Evolutionary conservation across 2,329 filamentous ascomycete genomes (phyloP), one percentile per base, ranked within the genome.

Genomic region (Rugonectria rugulosa): DNA sequence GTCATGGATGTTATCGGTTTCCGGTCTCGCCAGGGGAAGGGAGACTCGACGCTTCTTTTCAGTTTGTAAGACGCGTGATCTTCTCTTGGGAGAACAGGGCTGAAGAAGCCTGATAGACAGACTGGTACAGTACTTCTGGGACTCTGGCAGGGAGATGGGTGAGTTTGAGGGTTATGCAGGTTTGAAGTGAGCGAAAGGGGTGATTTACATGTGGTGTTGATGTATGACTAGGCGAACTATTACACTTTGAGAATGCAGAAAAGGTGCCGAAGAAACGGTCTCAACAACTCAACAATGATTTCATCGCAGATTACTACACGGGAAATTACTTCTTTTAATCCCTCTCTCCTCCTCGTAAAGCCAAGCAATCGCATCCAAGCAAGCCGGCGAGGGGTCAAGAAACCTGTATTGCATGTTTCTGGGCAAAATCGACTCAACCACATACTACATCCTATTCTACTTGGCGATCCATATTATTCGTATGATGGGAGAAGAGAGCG

Each of bases 401-500:
- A 19, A 19, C 23, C 34, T 11, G 7, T n/a, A 37, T 20, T 42
- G 42, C 20, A 49, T 57, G 59, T 34, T 37, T 43, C 32, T 6
- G 24, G 45, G 37, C 24, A 61, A 53, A 62, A 65, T 65, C 53
- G 52, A 60, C 57, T 65, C 57, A 46, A 15, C 43, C 32, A 27
- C 34, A 21, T 29, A 29, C 26, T 15, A 24, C 29, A 46, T 46
- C 43, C 43, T 46, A 10, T 23, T 7, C 19, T n/a, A 20, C 43
- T 46, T 46, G 26, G 26, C 26, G 24, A 20, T 15, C n/a, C 20
- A 27, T 11, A 20, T 46, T 20, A 29, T 46, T 46, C 43, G 43
- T 46, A 46, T 36, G 29, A 32, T 34, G 17, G 17, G 24, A 31
- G 23, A n/a, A 29, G 27, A 34, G 43, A 36, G 20, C 14, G 32